These are phyloP conservation scores for Cephaloascus albidus DNA, from an alignment of 805 yeast species.

Conservation along the genomic window DNA sequence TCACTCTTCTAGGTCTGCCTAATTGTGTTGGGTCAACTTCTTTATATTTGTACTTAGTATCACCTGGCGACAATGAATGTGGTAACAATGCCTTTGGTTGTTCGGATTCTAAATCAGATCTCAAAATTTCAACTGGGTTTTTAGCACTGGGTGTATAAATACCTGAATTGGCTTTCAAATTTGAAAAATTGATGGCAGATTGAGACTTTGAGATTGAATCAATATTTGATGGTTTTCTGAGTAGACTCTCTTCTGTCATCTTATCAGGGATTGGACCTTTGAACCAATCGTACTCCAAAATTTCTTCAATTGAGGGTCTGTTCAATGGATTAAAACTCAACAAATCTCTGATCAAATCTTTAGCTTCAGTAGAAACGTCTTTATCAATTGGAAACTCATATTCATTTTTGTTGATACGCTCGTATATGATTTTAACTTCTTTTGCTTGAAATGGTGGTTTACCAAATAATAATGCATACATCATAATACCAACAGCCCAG, in stretches of 20 bases:
- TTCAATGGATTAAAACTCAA: conserved; percentile 68
- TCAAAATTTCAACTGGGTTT: conserved; percentile 62
- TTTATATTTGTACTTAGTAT: conserved; percentile 79
- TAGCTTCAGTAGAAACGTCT: conserved; percentile 66
- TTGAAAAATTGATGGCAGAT: conserved; percentile 58
- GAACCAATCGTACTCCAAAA: conserved; percentile 81
- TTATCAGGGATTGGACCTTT: conserved; percentile 73
- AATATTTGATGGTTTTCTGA: conserved; percentile 50
- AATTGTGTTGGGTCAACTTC: conserved; percentile 39
- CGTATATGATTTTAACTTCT: conserved; percentile 87
- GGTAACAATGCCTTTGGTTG: conserved; percentile 68
- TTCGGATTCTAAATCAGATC: conserved; percentile 61
- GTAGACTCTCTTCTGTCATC: conserved; percentile 54
- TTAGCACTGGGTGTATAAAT: conserved; percentile 41
- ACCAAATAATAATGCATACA: conserved; percentile 85
- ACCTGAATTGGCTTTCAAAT: conserved; percentile 58
- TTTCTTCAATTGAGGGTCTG: conserved; percentile 75
- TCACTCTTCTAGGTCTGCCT: conserved; percentile 25
- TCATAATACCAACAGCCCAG: conserved; percentile 97
- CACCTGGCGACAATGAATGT: conserved; percentile 85
- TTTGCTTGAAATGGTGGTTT: conserved; percentile 98
- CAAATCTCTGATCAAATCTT: conserved; percentile 59
- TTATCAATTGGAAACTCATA: conserved; percentile 68
- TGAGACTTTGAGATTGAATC: conserved; percentile 46
- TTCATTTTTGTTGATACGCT: conserved; percentile 78